Percentiles rank a stretch among this genome's conserved stretches.
phyloP scores from a whole-genome alignment of 2,329 filamentous ascomycete genomes.

The Claviceps monticola region DNA sequence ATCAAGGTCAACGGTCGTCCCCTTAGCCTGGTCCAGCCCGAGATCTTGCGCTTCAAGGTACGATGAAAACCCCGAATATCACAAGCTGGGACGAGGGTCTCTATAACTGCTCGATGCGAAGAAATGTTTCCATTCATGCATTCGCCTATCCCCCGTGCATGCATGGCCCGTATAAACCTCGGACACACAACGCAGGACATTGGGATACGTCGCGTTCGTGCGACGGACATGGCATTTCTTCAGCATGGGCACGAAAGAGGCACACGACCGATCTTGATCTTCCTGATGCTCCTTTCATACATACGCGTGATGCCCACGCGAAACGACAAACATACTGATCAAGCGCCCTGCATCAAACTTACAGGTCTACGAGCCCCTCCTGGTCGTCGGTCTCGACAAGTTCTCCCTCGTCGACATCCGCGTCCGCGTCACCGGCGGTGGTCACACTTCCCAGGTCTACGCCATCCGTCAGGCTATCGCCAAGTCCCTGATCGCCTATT shows the following conservation, averaged over 20 bases:
- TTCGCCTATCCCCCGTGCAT: too few relatives aligned
- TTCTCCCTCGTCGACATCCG: slow-evolving; percentile 95
- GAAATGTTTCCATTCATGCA: background rate
- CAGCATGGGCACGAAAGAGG: background rate
- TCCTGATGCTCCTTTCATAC: background rate
- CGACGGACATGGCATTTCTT: background rate
- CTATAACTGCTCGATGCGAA: background rate
- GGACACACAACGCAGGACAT: background rate
- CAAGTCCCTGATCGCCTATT: slow-evolving; percentile 70
- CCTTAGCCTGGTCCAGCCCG: slow-evolving; percentile 83
- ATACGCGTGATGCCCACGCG: background rate
- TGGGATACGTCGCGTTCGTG: background rate
- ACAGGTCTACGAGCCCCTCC: slow-evolving; percentile 93
- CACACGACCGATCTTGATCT: too few relatives aligned
- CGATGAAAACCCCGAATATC: slow-evolving; percentile 14
- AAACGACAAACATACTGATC: background rate
- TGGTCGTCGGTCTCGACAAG: slow-evolving; percentile 95
- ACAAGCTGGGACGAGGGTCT: background rate
- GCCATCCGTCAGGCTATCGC: slow-evolving; percentile 97
- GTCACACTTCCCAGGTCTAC: slow-evolving; percentile 95
- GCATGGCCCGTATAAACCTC: background rate
- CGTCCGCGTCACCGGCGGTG: slow-evolving; percentile 90
- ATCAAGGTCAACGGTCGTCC: slow-evolving; percentile 99
- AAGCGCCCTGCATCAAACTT: background rate
- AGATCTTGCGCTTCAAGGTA: slow-evolving; percentile 96